A percentile compares a stretch with the other conserved stretches of the same genome.
Conservation (phyloP, 1,284 basidiomycete species). For the Chiua sp. region DNA sequence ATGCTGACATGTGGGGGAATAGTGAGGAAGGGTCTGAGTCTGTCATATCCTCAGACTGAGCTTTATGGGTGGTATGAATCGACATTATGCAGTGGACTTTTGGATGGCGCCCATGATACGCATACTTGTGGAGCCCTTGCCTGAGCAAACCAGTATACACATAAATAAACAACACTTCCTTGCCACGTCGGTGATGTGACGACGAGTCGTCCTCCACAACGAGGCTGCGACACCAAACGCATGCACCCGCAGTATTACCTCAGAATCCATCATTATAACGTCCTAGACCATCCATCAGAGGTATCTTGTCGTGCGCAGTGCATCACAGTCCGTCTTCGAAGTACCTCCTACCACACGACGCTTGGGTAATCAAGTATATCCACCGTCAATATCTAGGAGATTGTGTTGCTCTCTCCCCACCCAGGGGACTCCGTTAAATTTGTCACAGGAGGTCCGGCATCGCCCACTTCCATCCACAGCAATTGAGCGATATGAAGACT, state of each 20-base stretch:
- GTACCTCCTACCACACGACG: slow-evolving; percentile 94
- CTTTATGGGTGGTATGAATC: too few species aligned
- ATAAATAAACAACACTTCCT: too few species aligned
- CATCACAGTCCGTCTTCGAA: slow-evolving; percentile 95
- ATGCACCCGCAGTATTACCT: slow-evolving; percentile 79
- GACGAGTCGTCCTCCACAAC: slow-evolving; percentile 71
- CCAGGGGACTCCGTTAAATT: too few species aligned
- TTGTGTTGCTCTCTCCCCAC: slow-evolving; percentile 94
- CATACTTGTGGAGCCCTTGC: too few species aligned
- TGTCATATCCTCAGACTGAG: too few species aligned
- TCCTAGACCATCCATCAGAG: slow-evolving; percentile 72
- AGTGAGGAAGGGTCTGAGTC: too few species aligned
- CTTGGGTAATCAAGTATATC: slow-evolving; percentile 81
- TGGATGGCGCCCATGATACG: too few species aligned
- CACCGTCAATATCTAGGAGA: slow-evolving; percentile 64
- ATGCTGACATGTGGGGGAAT: too few species aligned
- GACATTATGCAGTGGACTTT: too few species aligned
- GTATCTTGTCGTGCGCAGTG: slow-evolving; percentile 85
- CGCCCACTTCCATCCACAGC: slow-evolving; percentile 92
- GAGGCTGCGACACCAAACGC: slow-evolving; percentile 57
- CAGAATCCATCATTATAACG: slow-evolving; percentile 79
- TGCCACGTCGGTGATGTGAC: too few species aligned
- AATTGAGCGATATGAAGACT: slow-evolving; percentile 89
- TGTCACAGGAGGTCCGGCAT: too few species aligned
- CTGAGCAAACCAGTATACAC: too few species aligned